Base-by-base conservation (phyloP, 331 rosid genomes). In the Dryas integrifolia region DNA sequence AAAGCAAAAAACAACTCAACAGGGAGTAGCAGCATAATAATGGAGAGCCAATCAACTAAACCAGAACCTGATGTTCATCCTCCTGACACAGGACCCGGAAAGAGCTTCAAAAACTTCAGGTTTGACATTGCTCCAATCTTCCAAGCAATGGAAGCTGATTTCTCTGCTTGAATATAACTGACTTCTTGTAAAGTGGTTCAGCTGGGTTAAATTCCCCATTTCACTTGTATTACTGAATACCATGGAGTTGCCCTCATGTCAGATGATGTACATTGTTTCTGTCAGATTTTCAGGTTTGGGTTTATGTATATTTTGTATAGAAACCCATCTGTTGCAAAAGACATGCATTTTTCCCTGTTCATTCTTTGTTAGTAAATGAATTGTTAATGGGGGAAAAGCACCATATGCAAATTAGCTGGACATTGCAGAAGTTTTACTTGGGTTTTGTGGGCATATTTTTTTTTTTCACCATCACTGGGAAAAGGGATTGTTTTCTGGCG, bases 21-120 rank as follows among this genome's bases (percentile, higher is more conserved):
- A 10, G 92, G 96, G 79, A 85, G 86, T 76, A 89, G 73, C 62
- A 74, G 77, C 82, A 63, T 76, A 50, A 5, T 81, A 30, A 72
- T 69, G 10, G 96, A 91, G 64, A 84, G 55, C 89, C 97, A 88
- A 68, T 49, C 84, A 12, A 70, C 77, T 18, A 86, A 77, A 73
- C 75, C 83, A 9, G 96, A 93, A 73, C 64, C 88, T 58, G 95
- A 82, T 49, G 71, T 77, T 72, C 84, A 50, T 47, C 26, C 72
- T 72, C 38, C 72, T 56, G 85, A 80, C 58, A 14, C 52, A 13
- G 81, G 84, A 13, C 94, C 97, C 5, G 87, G 96, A 65, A 82
- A 52, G 81, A 88, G 94, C 85, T 85, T 84, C 77, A 85, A 91
- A 86, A 88, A 70, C 87, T 91, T 89, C 87, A 87, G 75, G 87